These are phyloP conservation scores for Cordyceps farinosa DNA, from an alignment of 2,329 filamentous ascomycete genomes.

Conservation along the genomic window DNA sequence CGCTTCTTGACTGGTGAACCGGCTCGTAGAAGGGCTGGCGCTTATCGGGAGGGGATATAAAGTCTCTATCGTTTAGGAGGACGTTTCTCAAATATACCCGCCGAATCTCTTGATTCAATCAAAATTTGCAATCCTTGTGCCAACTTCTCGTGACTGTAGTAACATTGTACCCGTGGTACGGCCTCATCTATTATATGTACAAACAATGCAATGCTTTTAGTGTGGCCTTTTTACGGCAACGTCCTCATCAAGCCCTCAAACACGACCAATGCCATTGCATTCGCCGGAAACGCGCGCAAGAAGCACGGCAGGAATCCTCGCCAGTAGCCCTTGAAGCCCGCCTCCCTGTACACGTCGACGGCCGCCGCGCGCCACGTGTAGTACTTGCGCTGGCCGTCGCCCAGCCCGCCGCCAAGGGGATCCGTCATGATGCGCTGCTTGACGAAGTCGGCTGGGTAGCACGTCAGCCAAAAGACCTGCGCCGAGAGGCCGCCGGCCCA, in stretches of 20 bases:
- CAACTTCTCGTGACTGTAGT: neutral
- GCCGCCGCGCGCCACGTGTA: slow-evolving; percentile 77
- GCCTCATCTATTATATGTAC: neutral
- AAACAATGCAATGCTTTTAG: neutral
- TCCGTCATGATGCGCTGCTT: slow-evolving; percentile 99
- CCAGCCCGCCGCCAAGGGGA: slow-evolving; percentile 67
- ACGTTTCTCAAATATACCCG: slow-evolving; percentile 10
- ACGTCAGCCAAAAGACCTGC: slow-evolving; percentile 90
- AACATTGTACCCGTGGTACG: neutral
- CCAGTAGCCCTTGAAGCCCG: slow-evolving; percentile 80
- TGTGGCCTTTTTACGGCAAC: slow-evolving; percentile 39
- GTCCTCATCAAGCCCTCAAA: slow-evolving; percentile 88
- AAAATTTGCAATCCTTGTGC: neutral
- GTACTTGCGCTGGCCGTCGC: slow-evolving; percentile 67
- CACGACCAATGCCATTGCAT: slow-evolving; percentile 86
- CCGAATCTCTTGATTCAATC: slow-evolving; percentile 15
- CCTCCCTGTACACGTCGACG: slow-evolving; percentile 68
- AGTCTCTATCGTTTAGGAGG: slow-evolving; percentile 5
- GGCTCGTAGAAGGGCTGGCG: slow-evolving; percentile 13
- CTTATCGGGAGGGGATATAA: neutral
- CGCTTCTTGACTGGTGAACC: neutral
- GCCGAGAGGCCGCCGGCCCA: slow-evolving; percentile 93
- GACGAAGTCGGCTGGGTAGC: slow-evolving; percentile 88
- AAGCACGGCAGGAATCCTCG: slow-evolving; percentile 93
- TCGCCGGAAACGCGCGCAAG: slow-evolving; percentile 88